These are phyloP conservation scores for Scutellaria galericulata DNA, from an alignment of 257 asterid genomes.

Conservation along the genomic window DNA sequence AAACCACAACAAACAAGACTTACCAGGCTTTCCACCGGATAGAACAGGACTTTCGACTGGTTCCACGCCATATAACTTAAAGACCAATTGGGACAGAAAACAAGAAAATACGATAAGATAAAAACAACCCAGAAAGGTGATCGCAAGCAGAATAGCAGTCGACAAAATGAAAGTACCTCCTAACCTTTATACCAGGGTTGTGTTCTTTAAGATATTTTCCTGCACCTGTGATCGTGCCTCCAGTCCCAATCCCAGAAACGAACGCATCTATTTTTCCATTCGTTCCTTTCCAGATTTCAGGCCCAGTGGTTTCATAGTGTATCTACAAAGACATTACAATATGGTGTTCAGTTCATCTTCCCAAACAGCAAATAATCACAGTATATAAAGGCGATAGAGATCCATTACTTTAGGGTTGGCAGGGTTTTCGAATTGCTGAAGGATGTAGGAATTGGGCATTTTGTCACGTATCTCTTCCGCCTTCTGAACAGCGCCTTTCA, in stretches of 20 bases:
- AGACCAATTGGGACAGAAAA: slow-evolving; percentile 13
- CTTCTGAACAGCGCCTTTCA: slow-evolving; percentile 55
- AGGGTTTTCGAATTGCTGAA: slow-evolving; percentile 55
- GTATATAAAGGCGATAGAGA: background rate
- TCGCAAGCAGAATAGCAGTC: background rate
- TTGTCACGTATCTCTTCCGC: slow-evolving; percentile 51
- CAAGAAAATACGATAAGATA: background rate
- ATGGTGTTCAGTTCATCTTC: background rate
- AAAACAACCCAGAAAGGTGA: background rate
- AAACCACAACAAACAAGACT: slow-evolving; percentile 22
- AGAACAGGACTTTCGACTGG: slow-evolving; percentile 52
- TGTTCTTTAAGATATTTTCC: slow-evolving; percentile 75
- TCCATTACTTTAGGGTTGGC: slow-evolving; percentile 53
- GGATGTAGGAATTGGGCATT: slow-evolving; percentile 59
- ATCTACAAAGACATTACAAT: slow-evolving; percentile 39
- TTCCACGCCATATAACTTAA: slow-evolving; percentile 51
- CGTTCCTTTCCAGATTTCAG: slow-evolving; percentile 79
- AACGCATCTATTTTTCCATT: slow-evolving; percentile 63
- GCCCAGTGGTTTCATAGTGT: slow-evolving; percentile 93
- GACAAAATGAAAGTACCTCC: background rate
- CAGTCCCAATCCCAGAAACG: slow-evolving; percentile 81
- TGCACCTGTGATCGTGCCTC: slow-evolving; percentile 77
- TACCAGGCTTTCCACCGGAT: slow-evolving; percentile 67
- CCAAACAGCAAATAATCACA: background rate
- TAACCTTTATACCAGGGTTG: slow-evolving; percentile 68